These are phyloP conservation scores for Claviceps quebecensis DNA, from an alignment of 2,329 filamentous ascomycete species.

Conservation along the genomic window DNA sequence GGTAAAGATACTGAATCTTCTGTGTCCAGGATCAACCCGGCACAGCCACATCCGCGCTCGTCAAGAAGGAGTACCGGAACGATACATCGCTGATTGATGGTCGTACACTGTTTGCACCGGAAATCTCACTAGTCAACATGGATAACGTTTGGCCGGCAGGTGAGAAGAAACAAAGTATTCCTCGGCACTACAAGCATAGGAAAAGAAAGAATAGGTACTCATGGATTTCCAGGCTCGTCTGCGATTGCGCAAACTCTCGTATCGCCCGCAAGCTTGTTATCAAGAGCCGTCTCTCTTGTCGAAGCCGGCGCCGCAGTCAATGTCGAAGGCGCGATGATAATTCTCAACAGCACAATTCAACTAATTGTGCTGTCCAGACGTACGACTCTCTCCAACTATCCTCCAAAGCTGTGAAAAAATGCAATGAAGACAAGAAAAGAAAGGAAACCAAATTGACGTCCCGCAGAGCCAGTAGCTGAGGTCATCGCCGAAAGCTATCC, in stretches of 20 bases:
- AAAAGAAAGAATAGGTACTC: neutral
- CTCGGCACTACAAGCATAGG: neutral
- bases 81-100: conserved; percentile 11
- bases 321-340: conserved; percentile 7
- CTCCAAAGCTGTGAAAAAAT: neutral
- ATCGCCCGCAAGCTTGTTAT: conserved; percentile 1
- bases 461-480: conserved; percentile 10
- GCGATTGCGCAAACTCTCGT: conserved; percentile 1
- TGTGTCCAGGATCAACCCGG: conserved; percentile 11
- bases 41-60: conserved; percentile 7
- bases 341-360: conserved; percentile 12
- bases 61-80: conserved; percentile 9
- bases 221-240: neutral
- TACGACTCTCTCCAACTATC: neutral
- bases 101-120: conserved; percentile 9
- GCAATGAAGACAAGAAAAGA: neutral
- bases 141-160: conserved; percentile 10
- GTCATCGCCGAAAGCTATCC: conserved; percentile 8
- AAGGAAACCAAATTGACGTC: neutral
- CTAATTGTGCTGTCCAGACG: conserved; percentile 8
- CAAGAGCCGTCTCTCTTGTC: conserved; percentile 10
- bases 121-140: conserved; percentile 11
- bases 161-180: neutral
- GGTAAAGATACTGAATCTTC: neutral
- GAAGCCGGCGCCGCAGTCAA: conserved; percentile 10